phyloP scores from a whole-genome alignment of 306 rosid genomes.

The Lathyrus oleraceus region DNA sequence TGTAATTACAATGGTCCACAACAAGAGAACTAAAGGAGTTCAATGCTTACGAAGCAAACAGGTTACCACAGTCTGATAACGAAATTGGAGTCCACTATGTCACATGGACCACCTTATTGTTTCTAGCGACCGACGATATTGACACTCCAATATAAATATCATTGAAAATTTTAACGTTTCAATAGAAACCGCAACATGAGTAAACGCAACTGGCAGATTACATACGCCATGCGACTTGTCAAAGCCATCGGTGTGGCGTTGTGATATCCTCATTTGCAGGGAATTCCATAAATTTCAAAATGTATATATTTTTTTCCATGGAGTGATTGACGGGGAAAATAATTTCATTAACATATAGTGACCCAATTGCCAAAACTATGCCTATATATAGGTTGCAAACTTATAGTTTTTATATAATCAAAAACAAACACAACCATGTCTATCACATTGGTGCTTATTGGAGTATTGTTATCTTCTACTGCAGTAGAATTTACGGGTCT shows the following conservation, averaged over 20 bases:
- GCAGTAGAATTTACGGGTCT: conserved; percentile 15
- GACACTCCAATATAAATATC: too few relatives aligned
- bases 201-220: too few relatives aligned
- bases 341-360: conserved; percentile 14
- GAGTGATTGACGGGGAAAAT: conserved; percentile 38
- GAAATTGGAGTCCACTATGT: too few relatives aligned
- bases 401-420: background rate
- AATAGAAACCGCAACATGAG: too few relatives aligned
- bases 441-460: conserved; percentile 26
- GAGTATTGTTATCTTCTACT: conserved; percentile 25
- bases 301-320: background rate
- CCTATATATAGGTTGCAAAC: background rate
- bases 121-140: too few relatives aligned
- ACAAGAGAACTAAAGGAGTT: too few relatives aligned
- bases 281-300: conserved; percentile 2
- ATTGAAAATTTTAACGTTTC: too few relatives aligned
- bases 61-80: too few relatives aligned
- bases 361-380: background rate
- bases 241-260: conserved; percentile 18
- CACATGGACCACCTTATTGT: too few relatives aligned
- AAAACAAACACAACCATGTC: conserved; percentile 25
- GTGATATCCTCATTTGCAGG: background rate
- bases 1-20: too few relatives aligned
- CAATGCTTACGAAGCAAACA: too few relatives aligned
- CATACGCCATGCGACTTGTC: too few relatives aligned